Conservation (phyloP, 495 filamentous ascomycete species). For the Hypoxylon lenormandii region DNA sequence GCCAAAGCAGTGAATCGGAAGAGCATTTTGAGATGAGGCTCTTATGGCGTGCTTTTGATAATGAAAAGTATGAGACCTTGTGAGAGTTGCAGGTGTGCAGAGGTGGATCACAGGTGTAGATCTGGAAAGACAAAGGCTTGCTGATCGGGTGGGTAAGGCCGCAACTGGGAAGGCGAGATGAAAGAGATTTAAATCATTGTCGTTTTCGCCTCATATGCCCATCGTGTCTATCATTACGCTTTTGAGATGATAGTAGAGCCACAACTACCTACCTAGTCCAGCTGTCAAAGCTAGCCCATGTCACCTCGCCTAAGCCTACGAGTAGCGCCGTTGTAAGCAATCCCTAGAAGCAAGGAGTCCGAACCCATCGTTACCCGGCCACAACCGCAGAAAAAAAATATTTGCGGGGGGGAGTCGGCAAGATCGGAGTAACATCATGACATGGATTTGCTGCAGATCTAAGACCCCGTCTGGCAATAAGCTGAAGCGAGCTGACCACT, state of each 20-base stretch:
- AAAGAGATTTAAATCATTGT: constrained; percentile 28
- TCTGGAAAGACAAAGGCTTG: constrained; percentile 1
- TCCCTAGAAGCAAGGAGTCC: not conserved
- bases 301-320: not conserved
- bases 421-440: constrained; percentile 19
- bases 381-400: constrained; percentile 2
- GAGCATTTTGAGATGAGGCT: constrained; percentile 20
- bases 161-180: not conserved
- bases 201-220: constrained; percentile 4
- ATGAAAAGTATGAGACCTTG: not conserved
- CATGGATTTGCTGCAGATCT: constrained; percentile 17
- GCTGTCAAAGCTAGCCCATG: not conserved
- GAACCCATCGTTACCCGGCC: constrained; percentile 12
- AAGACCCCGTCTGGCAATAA: not conserved
- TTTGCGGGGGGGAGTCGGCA: constrained; percentile 16
- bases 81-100: not conserved
- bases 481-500: constrained; percentile 25
- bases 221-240: constrained; percentile 21
- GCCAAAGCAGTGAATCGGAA: constrained; percentile 18
- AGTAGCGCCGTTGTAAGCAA: not conserved
- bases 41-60: not conserved
- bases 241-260: constrained; percentile 3
- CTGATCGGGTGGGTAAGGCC: not conserved
- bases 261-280: constrained; percentile 19
- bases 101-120: not conserved